Percentiles rank a stretch among this genome's conserved stretches.
Conservation (phyloP, 106 monocot genomes). For the Dioscorea alata region DNA sequence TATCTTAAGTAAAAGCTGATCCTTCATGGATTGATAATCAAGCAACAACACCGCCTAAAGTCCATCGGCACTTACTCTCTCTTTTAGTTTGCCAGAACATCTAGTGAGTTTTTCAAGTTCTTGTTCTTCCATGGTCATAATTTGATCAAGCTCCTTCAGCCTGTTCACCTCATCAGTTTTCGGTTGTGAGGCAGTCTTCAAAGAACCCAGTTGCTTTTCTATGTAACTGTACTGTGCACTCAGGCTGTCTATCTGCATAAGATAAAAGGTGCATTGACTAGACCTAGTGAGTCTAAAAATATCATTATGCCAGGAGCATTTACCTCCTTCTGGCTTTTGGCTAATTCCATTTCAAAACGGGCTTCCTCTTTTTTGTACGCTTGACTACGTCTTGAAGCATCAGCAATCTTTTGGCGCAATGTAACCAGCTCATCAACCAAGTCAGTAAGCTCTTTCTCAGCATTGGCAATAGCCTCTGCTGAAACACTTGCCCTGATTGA, state of each 20-base stretch:
- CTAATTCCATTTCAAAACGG: constrained; percentile 70
- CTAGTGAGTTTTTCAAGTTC: constrained; percentile 61
- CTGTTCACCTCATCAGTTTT: constrained; percentile 57
- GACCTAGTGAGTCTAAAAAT: too few species aligned
- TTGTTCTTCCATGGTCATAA: constrained; percentile 47
- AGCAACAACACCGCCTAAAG: not conserved
- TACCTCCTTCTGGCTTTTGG: constrained; percentile 89
- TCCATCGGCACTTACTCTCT: constrained; percentile 36
- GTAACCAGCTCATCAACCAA: constrained; percentile 55
- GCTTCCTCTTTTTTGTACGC: constrained; percentile 46
- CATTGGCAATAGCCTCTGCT: constrained; percentile 51
- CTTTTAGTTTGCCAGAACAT: constrained; percentile 67
- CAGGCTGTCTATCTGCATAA: constrained; percentile 63
- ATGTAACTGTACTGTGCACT: constrained; percentile 56
- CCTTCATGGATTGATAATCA: too few species aligned
- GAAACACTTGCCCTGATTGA: constrained; percentile 79
- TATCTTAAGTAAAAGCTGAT: too few species aligned
- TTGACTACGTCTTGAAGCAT: constrained; percentile 49
- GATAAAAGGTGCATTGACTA: constrained; percentile 9
- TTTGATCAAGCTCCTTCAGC: constrained; percentile 57
- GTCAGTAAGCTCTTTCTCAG: constrained; percentile 70
- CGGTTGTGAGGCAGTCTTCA: constrained; percentile 68
- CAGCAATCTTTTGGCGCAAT: constrained; percentile 49
- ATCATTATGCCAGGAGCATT: not conserved
- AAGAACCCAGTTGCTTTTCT: constrained; percentile 59